phyloP scores from a whole-genome alignment of 192 early-diverging fungal genomes.

The Umbelopsis isabellina region DNA sequence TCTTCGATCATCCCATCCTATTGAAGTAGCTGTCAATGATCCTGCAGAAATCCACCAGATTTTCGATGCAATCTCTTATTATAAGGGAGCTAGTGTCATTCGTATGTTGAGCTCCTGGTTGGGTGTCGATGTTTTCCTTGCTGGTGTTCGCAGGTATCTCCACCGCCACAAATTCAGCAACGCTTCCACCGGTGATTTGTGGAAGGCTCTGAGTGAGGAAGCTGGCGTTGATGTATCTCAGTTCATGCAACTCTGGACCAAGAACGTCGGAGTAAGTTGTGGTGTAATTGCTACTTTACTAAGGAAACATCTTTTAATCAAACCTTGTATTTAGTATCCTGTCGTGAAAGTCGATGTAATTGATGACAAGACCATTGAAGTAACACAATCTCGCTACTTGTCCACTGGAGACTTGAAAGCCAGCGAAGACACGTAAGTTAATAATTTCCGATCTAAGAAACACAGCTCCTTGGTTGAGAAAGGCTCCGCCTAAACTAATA shows the following conservation, averaged over 20 bases:
- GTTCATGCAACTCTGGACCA: slow-evolving; percentile 92
- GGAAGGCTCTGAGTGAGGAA: slow-evolving; percentile 77
- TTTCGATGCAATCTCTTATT: slow-evolving; percentile 92
- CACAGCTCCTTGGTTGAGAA: no score
- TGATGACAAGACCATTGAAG: slow-evolving; percentile 54
- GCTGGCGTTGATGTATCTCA: slow-evolving; percentile 79
- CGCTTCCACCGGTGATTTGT: slow-evolving; percentile 87
- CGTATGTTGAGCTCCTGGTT: slow-evolving; percentile 87
- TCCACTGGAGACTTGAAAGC: slow-evolving; percentile 76
- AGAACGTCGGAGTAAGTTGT: slow-evolving; percentile 68
- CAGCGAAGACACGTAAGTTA: slow-evolving; percentile 65
- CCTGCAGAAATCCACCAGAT: slow-evolving; percentile 91
- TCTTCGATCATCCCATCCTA: slow-evolving; percentile 88
- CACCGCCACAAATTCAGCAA: slow-evolving; percentile 84
- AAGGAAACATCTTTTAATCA: not conserved
- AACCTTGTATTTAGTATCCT: slow-evolving; percentile 60
- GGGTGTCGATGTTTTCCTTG: slow-evolving; percentile 68
- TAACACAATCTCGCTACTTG: slow-evolving; percentile 86
- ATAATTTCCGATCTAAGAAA: no score
- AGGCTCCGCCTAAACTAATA: not conserved
- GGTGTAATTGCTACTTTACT: not conserved
- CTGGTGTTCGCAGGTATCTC: slow-evolving; percentile 76
- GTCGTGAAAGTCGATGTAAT: slow-evolving; percentile 55
- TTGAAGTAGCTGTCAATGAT: slow-evolving; percentile 85
- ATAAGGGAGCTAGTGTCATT: slow-evolving; percentile 93